A percentile compares a stretch with the other conserved stretches of the same genome.
Evolutionary conservation across 306 rosid genomes (phyloP).

Genomic region (Dalbergia oliveri): DNA sequence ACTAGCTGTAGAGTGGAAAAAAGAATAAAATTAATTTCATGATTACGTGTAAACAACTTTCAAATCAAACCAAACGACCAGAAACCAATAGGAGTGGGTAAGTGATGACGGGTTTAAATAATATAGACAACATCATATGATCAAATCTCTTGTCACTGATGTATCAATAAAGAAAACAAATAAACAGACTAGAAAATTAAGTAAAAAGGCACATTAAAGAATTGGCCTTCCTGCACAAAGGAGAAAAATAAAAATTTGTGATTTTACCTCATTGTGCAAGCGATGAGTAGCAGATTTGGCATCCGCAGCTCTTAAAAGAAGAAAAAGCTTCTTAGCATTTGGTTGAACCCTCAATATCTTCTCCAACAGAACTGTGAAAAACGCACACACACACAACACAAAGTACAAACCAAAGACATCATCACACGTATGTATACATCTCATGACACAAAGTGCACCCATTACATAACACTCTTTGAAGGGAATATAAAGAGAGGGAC

Average conservation of each 20-base stretch:
- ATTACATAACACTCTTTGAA: background rate
- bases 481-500: background rate
- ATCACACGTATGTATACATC: background rate
- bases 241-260: background rate
- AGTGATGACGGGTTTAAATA: no score
- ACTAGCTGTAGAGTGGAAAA: background rate
- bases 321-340: constrained; percentile 77
- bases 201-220: background rate
- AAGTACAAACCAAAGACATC: background rate
- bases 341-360: constrained; percentile 89
- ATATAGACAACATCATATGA: no score
- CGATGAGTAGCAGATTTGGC: constrained; percentile 68
- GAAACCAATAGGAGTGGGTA: no score
- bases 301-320: constrained; percentile 80
- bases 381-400: background rate
- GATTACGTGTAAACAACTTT: background rate
- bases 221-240: background rate
- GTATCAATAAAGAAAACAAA: background rate
- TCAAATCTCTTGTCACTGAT: no score
- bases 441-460: background rate
- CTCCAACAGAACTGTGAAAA: constrained; percentile 74
- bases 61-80: background rate
- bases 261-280: constrained; percentile 70
- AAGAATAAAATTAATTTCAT: background rate
- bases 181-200: background rate